Conservation (phyloP, 139 green algal genomes). For the Yamagishiella unicocca region DNA sequence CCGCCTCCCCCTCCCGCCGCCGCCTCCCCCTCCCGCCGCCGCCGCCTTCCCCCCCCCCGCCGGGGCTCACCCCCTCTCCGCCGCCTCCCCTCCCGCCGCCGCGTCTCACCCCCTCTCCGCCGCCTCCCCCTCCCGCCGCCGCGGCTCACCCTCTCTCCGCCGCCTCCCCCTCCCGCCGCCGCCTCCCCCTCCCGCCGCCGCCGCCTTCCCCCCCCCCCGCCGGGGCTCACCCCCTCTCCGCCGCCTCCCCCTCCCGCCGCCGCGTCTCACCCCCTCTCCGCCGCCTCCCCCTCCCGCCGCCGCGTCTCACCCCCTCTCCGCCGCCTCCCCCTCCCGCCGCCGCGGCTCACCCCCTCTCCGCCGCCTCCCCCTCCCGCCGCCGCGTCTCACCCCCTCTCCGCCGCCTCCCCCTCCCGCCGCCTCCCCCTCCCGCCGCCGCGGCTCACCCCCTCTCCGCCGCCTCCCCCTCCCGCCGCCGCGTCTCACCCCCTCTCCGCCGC, state of each 20-base stretch:
- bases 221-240: background rate
- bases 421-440: no score
- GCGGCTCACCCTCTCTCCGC: background rate
- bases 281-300: background rate
- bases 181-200: background rate
- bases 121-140: background rate
- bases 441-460: background rate
- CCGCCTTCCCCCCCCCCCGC: background rate
- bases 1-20: constrained; percentile 67
- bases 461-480: background rate
- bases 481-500: background rate
- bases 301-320: background rate
- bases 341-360: background rate
- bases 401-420: background rate
- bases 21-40: background rate
- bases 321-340: background rate
- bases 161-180: background rate
- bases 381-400: background rate
- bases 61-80: background rate
- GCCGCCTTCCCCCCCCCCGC: background rate
- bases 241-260: background rate
- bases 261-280: background rate
- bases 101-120: background rate
- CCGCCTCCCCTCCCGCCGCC: background rate
- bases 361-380: background rate